A percentile compares a stretch with the other conserved stretches of the same genome.
phyloP scores from a whole-genome alignment of 306 rosid genomes.

The Morella rubra region DNA sequence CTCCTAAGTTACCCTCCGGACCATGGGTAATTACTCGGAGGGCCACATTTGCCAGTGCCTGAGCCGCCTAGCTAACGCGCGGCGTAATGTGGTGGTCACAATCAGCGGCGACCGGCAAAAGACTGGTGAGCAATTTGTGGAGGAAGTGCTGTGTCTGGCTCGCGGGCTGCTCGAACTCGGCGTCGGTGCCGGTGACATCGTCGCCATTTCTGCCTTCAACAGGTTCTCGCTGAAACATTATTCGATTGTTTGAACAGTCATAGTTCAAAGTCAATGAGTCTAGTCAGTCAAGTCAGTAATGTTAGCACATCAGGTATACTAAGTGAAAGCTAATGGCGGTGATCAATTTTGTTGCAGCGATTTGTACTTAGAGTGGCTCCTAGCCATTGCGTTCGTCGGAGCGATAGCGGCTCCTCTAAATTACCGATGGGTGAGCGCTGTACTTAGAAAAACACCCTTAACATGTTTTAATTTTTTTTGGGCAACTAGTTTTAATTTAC shows the following conservation, averaged over 20 bases:
- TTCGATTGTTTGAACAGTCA: not conserved
- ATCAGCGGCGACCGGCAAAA: slow-evolving; percentile 44
- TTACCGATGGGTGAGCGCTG: slow-evolving; percentile 76
- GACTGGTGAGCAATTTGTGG: slow-evolving; percentile 55
- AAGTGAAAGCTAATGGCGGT: not conserved
- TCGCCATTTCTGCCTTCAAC: slow-evolving; percentile 80
- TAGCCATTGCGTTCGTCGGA: slow-evolving; percentile 86
- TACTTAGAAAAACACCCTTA: no score
- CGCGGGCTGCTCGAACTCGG: slow-evolving; percentile 57
- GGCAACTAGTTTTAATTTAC: no score
- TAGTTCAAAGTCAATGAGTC: not conserved
- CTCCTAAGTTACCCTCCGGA: not conserved
- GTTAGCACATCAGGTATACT: no score
- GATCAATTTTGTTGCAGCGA: slow-evolving; percentile 46
- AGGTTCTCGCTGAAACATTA: slow-evolving; percentile 30
- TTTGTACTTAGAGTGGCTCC: slow-evolving; percentile 79
- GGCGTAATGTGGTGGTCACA: slow-evolving; percentile 39
- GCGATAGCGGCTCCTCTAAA: slow-evolving; percentile 81
- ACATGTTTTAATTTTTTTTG: no score
- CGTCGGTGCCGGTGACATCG: slow-evolving; percentile 56
- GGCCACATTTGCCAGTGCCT: slow-evolving; percentile 83
- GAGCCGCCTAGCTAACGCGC: slow-evolving; percentile 43
- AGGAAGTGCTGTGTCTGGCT: slow-evolving; percentile 56
- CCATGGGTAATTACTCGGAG: slow-evolving; percentile 45
- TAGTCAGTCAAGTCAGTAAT: no score